These are phyloP conservation scores for Seiridium unicorne DNA, from an alignment of 2,329 filamentous ascomycete genomes.

Conservation along the genomic window DNA sequence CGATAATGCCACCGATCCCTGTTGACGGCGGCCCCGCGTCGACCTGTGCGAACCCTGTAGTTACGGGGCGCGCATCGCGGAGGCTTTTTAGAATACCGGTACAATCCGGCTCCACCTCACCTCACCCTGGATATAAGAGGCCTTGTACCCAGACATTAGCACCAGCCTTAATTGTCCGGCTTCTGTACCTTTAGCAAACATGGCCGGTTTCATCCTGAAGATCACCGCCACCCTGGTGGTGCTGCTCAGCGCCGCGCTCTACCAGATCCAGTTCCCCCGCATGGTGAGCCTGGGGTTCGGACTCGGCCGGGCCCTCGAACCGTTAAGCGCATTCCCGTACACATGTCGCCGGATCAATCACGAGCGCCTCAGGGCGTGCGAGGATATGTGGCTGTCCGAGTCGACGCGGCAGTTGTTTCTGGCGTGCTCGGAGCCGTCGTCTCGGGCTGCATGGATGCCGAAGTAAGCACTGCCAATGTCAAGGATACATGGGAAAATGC, in stretches of 20 bases:
- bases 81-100: too few species aligned
- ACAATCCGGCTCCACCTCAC: too few species aligned
- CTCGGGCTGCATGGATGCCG: slow-evolving; percentile 22
- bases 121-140: too few species aligned
- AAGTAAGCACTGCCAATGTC: slow-evolving; percentile 14
- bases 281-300: slow-evolving; percentile 18
- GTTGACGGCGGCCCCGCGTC: too few species aligned
- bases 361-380: slow-evolving; percentile 24
- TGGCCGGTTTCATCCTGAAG: background rate
- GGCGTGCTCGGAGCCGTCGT: slow-evolving; percentile 23
- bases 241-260: slow-evolving; percentile 14
- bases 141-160: too few species aligned
- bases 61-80: too few species aligned
- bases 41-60: too few species aligned
- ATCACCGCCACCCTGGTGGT: background rate
- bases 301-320: slow-evolving; percentile 21
- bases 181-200: background rate
- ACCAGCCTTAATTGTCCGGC: background rate
- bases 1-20: too few species aligned
- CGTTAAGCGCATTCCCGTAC: slow-evolving; percentile 26
- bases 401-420: slow-evolving; percentile 27
- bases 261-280: slow-evolving; percentile 17
- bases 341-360: slow-evolving; percentile 25
- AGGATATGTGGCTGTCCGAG: slow-evolving; percentile 31
- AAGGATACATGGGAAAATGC: background rate